phyloP scores from a whole-genome alignment of 2,329 filamentous ascomycete genomes.

The Colletotrichum liaoningense region DNA sequence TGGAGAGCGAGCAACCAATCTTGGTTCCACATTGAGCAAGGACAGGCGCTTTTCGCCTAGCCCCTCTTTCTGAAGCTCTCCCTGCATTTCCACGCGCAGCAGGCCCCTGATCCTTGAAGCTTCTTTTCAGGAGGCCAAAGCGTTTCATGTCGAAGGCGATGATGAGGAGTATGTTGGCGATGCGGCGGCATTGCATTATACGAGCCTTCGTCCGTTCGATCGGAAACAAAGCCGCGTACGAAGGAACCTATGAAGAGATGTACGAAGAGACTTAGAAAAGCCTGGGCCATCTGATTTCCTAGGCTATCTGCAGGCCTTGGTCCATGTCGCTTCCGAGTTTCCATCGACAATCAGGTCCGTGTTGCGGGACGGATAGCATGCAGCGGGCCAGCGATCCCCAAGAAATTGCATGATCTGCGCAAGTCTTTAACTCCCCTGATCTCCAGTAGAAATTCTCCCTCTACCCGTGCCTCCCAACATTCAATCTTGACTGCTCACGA shows the following conservation, averaged over 20 bases:
- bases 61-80: background rate
- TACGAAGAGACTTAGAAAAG: background rate
- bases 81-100: background rate
- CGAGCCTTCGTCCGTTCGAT: background rate
- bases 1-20: background rate
- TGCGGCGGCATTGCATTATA: background rate
- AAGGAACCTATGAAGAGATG: background rate
- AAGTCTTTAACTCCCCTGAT: background rate
- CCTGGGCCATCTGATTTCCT: background rate
- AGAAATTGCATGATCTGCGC: conserved; percentile 19
- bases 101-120: background rate
- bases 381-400: background rate
- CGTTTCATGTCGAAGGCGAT: background rate
- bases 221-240: background rate
- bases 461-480: background rate
- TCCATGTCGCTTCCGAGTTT: background rate
- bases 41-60: conserved; percentile 7
- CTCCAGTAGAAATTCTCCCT: background rate
- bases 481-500: background rate
- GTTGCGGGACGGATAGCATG: background rate
- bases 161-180: background rate
- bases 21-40: conserved; percentile 2
- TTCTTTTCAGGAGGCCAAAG: background rate
- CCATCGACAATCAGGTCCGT: conserved; percentile 4
- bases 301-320: background rate